Percentiles rank a stretch among this genome's conserved stretches.
Evolutionary conservation across 345 rosid species (phyloP).

Genomic region (Raphanus raphanistrum): DNA sequence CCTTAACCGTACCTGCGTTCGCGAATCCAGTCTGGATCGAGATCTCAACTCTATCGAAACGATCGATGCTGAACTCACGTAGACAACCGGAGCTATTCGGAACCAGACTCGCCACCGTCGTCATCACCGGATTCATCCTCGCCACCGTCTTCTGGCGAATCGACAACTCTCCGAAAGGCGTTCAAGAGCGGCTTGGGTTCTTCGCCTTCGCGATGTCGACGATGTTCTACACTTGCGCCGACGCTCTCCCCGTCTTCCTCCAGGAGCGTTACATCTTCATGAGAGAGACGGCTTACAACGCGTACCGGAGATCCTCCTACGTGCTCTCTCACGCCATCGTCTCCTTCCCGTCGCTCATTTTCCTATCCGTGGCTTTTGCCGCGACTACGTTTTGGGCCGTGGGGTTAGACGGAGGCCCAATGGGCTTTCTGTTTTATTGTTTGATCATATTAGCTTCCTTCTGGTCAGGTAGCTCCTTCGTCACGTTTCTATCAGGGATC

Average conservation of each 20-base stretch:
- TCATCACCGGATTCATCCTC: slow-evolving; percentile 83
- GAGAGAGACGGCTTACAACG: slow-evolving; percentile 92
- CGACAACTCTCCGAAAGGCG: slow-evolving; percentile 85
- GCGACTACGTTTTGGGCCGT: slow-evolving; percentile 83
- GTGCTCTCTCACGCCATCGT: slow-evolving; percentile 72
- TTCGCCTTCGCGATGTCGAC: slow-evolving; percentile 98
- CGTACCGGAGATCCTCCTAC: slow-evolving; percentile 87
- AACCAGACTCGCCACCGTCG: slow-evolving; percentile 65
- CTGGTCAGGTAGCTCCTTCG: slow-evolving; percentile 95
- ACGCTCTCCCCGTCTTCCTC: slow-evolving; percentile 88
- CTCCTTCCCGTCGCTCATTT: slow-evolving; percentile 54
- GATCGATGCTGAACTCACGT: slow-evolving; percentile 63
- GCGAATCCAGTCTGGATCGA: slow-evolving; percentile 88
- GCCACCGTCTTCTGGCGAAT: slow-evolving; percentile 92
- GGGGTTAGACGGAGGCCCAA: slow-evolving; percentile 82
- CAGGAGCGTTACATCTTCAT: slow-evolving; percentile 96
- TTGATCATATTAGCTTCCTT: slow-evolving; percentile 74
- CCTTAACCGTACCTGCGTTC: slow-evolving; percentile 72
- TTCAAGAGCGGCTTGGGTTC: slow-evolving; percentile 82
- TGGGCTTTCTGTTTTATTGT: slow-evolving; percentile 72
- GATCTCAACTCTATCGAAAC: slow-evolving; percentile 64
- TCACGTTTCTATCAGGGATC: slow-evolving; percentile 84
- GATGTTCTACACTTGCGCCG: slow-evolving; percentile 94
- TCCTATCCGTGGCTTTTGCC: slow-evolving; percentile 71
- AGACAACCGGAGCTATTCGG: slow-evolving; percentile 86